Percentiles rank a stretch among this genome's conserved stretches.
These are phyloP conservation scores for Protoeuglena noctilucae DNA, from an alignment of 139 green algal genomes.

Conservation along the genomic window DNA sequence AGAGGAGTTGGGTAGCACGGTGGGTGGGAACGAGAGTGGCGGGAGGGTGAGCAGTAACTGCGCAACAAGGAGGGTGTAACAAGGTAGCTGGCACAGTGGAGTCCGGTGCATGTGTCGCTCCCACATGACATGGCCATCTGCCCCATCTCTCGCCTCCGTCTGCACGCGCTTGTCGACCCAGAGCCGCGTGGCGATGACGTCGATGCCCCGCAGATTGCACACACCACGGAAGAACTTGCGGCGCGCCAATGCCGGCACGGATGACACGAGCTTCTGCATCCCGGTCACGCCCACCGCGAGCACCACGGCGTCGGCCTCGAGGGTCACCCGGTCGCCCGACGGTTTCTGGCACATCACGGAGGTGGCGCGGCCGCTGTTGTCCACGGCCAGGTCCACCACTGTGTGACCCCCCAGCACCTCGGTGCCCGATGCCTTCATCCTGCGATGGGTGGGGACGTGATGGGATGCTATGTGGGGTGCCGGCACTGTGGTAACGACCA, in stretches of 20 bases:
- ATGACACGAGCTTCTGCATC: constrained; percentile 68
- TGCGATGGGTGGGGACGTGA: too few species aligned
- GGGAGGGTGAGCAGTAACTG: too few species aligned
- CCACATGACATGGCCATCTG: too few species aligned
- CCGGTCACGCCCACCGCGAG: constrained; percentile 61
- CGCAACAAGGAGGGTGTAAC: neutral
- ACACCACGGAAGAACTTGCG: constrained; percentile 38
- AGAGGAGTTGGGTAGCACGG: too few species aligned
- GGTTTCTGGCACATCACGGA: constrained; percentile 7
- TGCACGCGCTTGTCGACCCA: constrained; percentile 62
- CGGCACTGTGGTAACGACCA: too few species aligned
- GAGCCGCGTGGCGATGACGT: constrained; percentile 53
- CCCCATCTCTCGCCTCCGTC: neutral
- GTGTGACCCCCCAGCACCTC: constrained; percentile 28
- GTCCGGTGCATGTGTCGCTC: neutral
- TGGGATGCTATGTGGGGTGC: too few species aligned
- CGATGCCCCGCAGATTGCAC: constrained; percentile 57
- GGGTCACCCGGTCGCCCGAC: constrained; percentile 13
- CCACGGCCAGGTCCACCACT: constrained; percentile 34
- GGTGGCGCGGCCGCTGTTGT: constrained; percentile 9
- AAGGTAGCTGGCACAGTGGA: neutral
- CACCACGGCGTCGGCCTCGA: constrained; percentile 55
- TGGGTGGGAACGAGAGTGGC: too few species aligned
- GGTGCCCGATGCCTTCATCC: neutral
- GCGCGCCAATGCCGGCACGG: constrained; percentile 25